These are phyloP conservation scores for Ustilago cynodontis DNA, from an alignment of 1,284 basidiomycete species.

Conservation along the genomic window DNA sequence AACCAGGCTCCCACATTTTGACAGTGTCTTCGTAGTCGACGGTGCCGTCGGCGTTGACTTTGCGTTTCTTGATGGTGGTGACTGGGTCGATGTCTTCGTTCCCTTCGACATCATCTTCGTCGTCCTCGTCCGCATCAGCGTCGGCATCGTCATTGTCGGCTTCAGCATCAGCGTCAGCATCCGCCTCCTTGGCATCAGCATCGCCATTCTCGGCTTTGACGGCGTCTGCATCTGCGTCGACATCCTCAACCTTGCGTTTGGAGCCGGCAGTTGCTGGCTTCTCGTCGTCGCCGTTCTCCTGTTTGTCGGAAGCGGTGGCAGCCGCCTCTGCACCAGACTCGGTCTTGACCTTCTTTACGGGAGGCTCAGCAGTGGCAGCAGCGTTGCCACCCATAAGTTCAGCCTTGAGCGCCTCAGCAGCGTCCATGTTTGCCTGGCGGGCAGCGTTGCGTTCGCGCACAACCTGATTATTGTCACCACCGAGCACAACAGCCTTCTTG, in stretches of 20 bases:
- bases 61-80: constrained; percentile 56
- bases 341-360: constrained; percentile 41
- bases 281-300: constrained; percentile 48
- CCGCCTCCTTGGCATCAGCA: constrained; percentile 9
- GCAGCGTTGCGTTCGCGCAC: constrained; percentile 61
- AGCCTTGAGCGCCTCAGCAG: constrained; percentile 91
- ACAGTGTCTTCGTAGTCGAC: constrained; percentile 94
- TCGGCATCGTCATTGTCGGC: constrained; percentile 73
- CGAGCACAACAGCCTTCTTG: constrained; percentile 55
- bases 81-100: constrained; percentile 57
- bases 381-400: constrained; percentile 78
- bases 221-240: constrained; percentile 26
- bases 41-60: constrained; percentile 67
- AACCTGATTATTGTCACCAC: constrained; percentile 61
- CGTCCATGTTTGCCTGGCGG: constrained; percentile 93
- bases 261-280: constrained; percentile 42
- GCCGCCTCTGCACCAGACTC: constrained; percentile 39
- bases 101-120: constrained; percentile 74
- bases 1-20: constrained; percentile 78
- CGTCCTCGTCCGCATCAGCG: constrained; percentile 47
- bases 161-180: constrained; percentile 23
- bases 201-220: constrained; percentile 5
- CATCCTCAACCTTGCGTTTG: constrained; percentile 65
- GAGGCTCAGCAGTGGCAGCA: constrained; percentile 14
- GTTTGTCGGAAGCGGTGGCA: constrained; percentile 5